Base-by-base conservation (phyloP, 768 basidiomycete genomes). In the Serendipita vermifera region DNA sequence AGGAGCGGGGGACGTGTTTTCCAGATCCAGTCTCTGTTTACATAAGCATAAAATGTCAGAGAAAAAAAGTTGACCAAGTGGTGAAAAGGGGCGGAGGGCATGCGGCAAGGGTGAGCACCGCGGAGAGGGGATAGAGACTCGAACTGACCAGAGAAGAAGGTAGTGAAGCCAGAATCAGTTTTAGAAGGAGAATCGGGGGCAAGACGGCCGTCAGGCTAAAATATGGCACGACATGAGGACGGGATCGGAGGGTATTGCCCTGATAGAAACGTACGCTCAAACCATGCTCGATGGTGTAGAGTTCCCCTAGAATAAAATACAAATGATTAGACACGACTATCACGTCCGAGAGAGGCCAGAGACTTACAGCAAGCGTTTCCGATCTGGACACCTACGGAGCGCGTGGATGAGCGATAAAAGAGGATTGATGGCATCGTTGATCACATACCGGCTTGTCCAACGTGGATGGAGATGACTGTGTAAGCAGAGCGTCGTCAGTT, bases 241-340 rank as follows among this genome's bases (percentile, higher is more conserved):
- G 39, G 59, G 61, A 59, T 69, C 62, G 62, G 59, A 56, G 57
- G 5, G 60, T 40, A 56, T 53, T 33, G 55, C 57, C 56, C 40
- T 55, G 62, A 57, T 29, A 29, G 59, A 64, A 26, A 77, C 84
- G 73, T 70, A 96, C 94, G 70, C 86, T 93, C 59, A 99, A 77
- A 68, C 93, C 93, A 72, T 98, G 96, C 72, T 99, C 96, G 64
- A 96, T 83, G 66, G 92, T 96, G 76, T 99, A 99, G 60, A 98
- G 81, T 73, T 97, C 94, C 94, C 89, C 88, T 91, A 69, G 27
- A 66, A 69, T 64, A 24, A 59, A 66, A 67, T 64, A 55, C 31
- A 58, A 61, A 51, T 46, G 38, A 39, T 46, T 38, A 54, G 55
- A 14, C 59, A 55, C 57, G 55, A 60, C 38, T 3, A 64, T 73